Evolutionary conservation across 805 yeast genomes (phyloP), one percentile per base, ranked within the genome.

Genomic region (Nakazawaea holstii): DNA sequence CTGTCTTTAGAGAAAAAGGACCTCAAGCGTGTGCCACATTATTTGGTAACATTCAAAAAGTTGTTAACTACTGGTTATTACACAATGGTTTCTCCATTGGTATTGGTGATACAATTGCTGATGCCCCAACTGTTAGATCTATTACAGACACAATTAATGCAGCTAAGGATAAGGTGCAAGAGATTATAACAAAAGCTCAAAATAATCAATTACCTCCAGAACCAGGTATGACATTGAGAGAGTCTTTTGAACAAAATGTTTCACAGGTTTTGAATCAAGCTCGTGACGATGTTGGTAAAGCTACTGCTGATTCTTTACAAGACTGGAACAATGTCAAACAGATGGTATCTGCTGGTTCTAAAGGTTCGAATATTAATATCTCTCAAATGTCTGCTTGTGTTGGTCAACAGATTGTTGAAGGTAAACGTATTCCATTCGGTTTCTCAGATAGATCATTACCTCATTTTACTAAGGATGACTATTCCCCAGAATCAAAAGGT

Each of bases 311-410:
- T 68, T 88, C 91, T 61, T 80, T 94, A 74, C 92, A 91, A 65
- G 96, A 91, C 60, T 75, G 85, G 55, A 94, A 94, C 65, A 92
- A 92, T 61, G 99, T 94, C 56, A 94, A 94, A 65, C 99, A 94
- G 75, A 94, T 94, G 99, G 99, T 94, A 43, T 85, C 92, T 55
- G 94, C 99, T 11, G 99, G 99, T 61, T 94, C 99, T 30, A 94
- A 94, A 70, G 99, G 99, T 76, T 94, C 99, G 13, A 94, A 92
- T 67, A 94, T 94, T 67, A 94, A 94, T 67, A 94, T 94, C 65
- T 95, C 99, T 24, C 98, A 91, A 72, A 94, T 94, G 99, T 90
- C 97, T 36, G 99, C 99, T 9, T 94, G 99, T 85, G 99, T 94
- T 28, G 99, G 99, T 59, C 99, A 94, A 69, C 99, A 94, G 66